These are phyloP conservation scores for Fusarium transvaalense DNA, from an alignment of 2,329 filamentous ascomycete genomes.

Conservation along the genomic window DNA sequence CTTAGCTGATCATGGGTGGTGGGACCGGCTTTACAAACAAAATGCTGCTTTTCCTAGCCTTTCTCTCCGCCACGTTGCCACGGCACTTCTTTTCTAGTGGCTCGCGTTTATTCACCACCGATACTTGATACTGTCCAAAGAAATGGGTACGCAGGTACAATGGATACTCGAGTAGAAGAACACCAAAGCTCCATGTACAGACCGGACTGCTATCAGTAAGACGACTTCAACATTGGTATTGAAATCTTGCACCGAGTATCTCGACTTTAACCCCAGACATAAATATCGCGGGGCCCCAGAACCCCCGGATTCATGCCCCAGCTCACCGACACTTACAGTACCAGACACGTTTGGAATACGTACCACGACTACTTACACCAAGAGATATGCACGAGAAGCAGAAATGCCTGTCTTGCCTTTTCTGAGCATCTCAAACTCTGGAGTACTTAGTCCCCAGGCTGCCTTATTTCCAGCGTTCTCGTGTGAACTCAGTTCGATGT, in stretches of 20 bases:
- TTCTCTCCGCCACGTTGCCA: slow-evolving; percentile 48
- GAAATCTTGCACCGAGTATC: not conserved
- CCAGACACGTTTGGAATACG: not conserved
- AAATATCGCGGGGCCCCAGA: slow-evolving; percentile 49
- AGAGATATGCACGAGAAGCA: not conserved
- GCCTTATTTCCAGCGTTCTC: not conserved
- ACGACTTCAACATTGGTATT: not conserved
- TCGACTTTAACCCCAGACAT: not conserved
- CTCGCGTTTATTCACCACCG: slow-evolving; percentile 10
- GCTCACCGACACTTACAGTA: slow-evolving; percentile 43
- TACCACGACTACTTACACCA: not conserved
- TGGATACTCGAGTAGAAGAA: not conserved
- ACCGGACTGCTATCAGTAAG: not conserved
- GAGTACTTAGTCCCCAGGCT: not conserved
- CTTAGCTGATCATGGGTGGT: slow-evolving; percentile 29
- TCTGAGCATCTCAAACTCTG: not conserved
- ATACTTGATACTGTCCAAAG: slow-evolving; percentile 17
- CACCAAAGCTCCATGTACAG: not conserved
- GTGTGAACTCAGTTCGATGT: not conserved
- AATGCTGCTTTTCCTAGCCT: slow-evolving; percentile 45
- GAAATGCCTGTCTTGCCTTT: not conserved
- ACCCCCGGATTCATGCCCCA: slow-evolving; percentile 32
- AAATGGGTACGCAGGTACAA: slow-evolving; percentile 5
- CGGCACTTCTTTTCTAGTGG: slow-evolving; percentile 47
- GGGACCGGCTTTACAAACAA: slow-evolving; percentile 34